Evolutionary conservation across 148 eudicot genomes (phyloP), one percentile per base, ranked within the genome.

Genomic region (Silene conica): DNA sequence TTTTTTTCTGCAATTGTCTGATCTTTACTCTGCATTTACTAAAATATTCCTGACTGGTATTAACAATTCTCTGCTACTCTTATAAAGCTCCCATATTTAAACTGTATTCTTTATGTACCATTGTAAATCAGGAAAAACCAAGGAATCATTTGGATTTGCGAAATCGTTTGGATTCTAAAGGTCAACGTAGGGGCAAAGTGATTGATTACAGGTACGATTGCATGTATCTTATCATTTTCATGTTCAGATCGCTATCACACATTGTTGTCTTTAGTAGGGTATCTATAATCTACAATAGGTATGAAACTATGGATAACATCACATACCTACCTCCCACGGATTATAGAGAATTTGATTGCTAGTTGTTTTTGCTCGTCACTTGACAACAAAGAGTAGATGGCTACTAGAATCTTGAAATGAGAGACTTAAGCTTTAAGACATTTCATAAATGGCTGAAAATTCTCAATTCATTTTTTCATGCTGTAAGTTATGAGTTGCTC

Each of bases 61-160:
- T 14, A 58, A 46, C 15, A 1, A 19, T 1, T 61, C 28, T 57
- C 4, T 5, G 19, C 22, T 6, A n/a, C 8, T 5, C 14, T n/a
- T 3, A n/a, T 34, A 11, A 21, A 46, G 48, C 69, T 8, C 26
- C 9, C 28, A 0, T 16, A 9, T 62, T 26, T 58, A n/a, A 12
- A 48, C 22, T 38, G 21, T 75, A 11, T 62, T 41, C 13, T 52
- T 21, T 72, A 19, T 61, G 57, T 19, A 15, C 23, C 19, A 63
- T 21, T 65, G 22, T 55, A 45, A 41, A 43, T 70, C 84, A 94
- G 98, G 98, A 94, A 79, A 92, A 89, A 71, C 97, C 97, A 65
- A 87, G 92, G 83, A 90, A 94, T 81, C 98, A 94, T 78, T 77
- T 94, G 89, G 98, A 94, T 78, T 77, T 94, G 92, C 85, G 98